Base-by-base conservation (phyloP, 2,329 filamentous ascomycete species). In the Epichloe bromicola region DNA sequence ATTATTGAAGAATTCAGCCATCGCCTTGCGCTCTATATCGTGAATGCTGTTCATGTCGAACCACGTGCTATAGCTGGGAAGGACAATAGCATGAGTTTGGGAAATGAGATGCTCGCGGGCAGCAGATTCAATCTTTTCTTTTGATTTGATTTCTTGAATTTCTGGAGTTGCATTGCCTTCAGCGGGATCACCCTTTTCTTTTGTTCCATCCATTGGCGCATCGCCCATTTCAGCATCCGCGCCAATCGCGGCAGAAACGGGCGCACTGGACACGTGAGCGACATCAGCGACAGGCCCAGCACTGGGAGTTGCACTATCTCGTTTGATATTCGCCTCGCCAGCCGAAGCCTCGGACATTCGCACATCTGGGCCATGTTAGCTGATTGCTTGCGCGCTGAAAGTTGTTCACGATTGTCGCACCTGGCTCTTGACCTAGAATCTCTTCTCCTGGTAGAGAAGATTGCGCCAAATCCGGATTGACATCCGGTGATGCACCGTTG, bases 1-100 rank as follows among this genome's bases (percentile, higher is more conserved):
- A 67, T 83, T 91, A 73, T 98, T 98, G 79, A 98, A 98, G 71
- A 97, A 98, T 67, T 98, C 93, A 19, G 91, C 89, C 58, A 98
- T 77, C 7, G 89, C 89, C 69, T 96, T 98, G 64, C 85, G 86
- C 73, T 98, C 93, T 60, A 96, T 86, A 54, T 82, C 80, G 68
- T 96, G 87, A 63, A 98, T 85, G 47, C 80, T 77, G 66, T 90
- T 87, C 91, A 98, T 96, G 69, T 98, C 93, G 67, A 98, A 98
- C 93, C 93, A 98, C 14, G 87, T 93, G 64, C 89, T 94, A 70
- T 98, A 98, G 66, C 91, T 97, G 20, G 93, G 93, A 20, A 98
- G 80, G 56, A 98, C 90, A 63, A 97, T 97, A 55, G 90, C 85
- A 64, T 96, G 91, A 41, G 89, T 94, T 70, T 98, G 93, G 14